Evolutionary conservation across 1,284 basidiomycete genomes (phyloP), one percentile per base, ranked within the genome.

Genomic region (Boletus albobrunnescens): DNA sequence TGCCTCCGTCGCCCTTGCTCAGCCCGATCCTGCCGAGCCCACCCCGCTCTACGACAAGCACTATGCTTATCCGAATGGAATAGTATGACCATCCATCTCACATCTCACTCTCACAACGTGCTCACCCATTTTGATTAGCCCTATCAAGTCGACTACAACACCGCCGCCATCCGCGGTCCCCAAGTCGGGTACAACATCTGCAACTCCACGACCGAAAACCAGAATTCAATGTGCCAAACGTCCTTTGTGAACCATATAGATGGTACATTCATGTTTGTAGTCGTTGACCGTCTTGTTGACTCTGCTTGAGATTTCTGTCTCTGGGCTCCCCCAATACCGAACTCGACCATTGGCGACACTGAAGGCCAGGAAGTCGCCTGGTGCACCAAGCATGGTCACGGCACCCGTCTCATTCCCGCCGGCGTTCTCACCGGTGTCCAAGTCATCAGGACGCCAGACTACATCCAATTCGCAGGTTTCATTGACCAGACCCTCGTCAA

Each of bases 291-390:
- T 4, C 7, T 45, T 46, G 19, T 52, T 47, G 19, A 36, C 28
- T 14, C 6, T 35, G 36, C 17, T 41, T 14, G 0, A 77, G 76
- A 78, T 50, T 81, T 79, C 57, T 81, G 79, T 49, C 58, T 81
- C 5, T 82, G 76, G 74, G 77, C 67, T 1, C 77, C 79, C 1
- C 60, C 71, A 1, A 60, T 67, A 23, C 71, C 67, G 10, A 71
- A 73, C 58, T 67, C 72, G 2, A 63, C 67, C 4, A 76, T 87
- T 22, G 81, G 75, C 20, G 73, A 85, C 54, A 75, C 77, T 4
- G 87, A 90, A 65, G 78, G 73, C 31, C 71, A 81, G 60, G 82
- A 78, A 53, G 81, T 90, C 16, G 80, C 84, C 0, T 90, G 79
- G 78, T 86, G 82, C 67, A 78, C 68, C 28, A 71, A 65, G 30